A percentile compares a stretch with the other conserved stretches of the same genome.
Evolutionary conservation across 805 yeast species (phyloP).

Genomic region (Candida krabiensis): DNA sequence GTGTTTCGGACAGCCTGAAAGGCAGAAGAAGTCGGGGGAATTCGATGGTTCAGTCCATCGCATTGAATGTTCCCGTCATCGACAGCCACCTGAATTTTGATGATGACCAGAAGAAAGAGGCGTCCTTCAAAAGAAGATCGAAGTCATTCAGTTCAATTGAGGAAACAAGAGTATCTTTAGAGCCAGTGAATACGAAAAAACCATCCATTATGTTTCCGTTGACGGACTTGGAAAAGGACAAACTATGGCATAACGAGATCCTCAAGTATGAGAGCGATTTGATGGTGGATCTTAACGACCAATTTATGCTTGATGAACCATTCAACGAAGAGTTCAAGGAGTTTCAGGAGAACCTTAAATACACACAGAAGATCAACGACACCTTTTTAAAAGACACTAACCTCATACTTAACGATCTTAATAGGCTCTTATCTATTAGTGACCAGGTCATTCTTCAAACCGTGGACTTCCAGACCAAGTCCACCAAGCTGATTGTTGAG

Average conservation of each 20-base stretch:
- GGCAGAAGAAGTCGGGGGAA: conserved; percentile 47
- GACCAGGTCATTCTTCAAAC: conserved; percentile 64
- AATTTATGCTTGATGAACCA: conserved; percentile 38
- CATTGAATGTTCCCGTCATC: conserved; percentile 47
- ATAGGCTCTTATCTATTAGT: conserved; percentile 50
- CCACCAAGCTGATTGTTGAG: conserved; percentile 49
- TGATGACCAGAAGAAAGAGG: not conserved
- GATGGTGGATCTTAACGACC: conserved; percentile 40
- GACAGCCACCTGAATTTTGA: conserved; percentile 24
- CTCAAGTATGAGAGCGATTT: conserved; percentile 43
- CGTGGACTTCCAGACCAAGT: conserved; percentile 57
- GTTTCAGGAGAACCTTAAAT: conserved; percentile 37
- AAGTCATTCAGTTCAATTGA: conserved; percentile 8
- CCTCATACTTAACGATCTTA: conserved; percentile 43
- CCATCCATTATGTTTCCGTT: conserved; percentile 34
- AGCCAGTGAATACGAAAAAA: not conserved
- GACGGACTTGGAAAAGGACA: conserved; percentile 36
- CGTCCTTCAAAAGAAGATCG: conserved; percentile 8
- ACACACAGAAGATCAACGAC: conserved; percentile 26
- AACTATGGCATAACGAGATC: conserved; percentile 36
- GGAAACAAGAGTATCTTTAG: not conserved
- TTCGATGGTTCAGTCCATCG: conserved; percentile 64
- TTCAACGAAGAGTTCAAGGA: conserved; percentile 34
- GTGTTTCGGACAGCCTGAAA: conserved; percentile 19
- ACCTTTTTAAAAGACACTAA: conserved; percentile 47